Base-by-base conservation (phyloP, 352 stramenopile genomes). In the Globisporangium sylvaticum region DNA sequence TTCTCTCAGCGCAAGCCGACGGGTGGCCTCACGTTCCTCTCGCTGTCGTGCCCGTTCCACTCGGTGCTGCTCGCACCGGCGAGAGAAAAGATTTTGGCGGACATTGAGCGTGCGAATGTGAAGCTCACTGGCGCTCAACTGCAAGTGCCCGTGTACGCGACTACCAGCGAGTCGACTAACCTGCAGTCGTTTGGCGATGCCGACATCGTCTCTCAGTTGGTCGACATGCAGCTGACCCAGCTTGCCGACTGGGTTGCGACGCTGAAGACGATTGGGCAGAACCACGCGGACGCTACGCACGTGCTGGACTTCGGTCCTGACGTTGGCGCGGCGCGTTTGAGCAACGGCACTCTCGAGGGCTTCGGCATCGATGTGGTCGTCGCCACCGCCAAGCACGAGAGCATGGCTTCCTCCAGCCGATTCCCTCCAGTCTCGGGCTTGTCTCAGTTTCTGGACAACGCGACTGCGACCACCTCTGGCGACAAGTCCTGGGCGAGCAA, bases 231-330 rank as follows among this genome's bases (percentile, higher is more conserved):
- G 68, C 72, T 96, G 32, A 71, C 79, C 14, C 53, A 91, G 56
- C 62, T 80, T 0, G 81, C 84, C 12, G 80, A 94, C 67, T 91
- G 87, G 83, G 74, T 76, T 0, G 68, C 71, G 14, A 92, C 87
- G 18, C 84, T 76, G 68, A 29, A 65, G 58, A 70, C 75, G 29
- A 71, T 88, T 22, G 71, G 70, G 0, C 50, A 76, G 42, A 60
- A 68, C 31, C 74, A 89, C 65, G 24, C 63, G 10, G 63, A 76
- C n/a, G 64, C 77, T 22, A 94, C 81, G 1, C 84, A 94, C 34
- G 65, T 96, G 48, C 73, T 94, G 7, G 89, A 95, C 48, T 94
- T 95, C 62, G 87, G 87, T 6, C 79, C 87, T 0, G 79, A 83
- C 27, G 63, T 78, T 15, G 84, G 87, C n/a, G 83, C 78, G 6